Percentiles rank a stretch among this genome's conserved stretches.
These are phyloP conservation scores for Wickerhamomyces sp. DNA, from an alignment of 1,139 yeast species.

Conservation along the genomic window DNA sequence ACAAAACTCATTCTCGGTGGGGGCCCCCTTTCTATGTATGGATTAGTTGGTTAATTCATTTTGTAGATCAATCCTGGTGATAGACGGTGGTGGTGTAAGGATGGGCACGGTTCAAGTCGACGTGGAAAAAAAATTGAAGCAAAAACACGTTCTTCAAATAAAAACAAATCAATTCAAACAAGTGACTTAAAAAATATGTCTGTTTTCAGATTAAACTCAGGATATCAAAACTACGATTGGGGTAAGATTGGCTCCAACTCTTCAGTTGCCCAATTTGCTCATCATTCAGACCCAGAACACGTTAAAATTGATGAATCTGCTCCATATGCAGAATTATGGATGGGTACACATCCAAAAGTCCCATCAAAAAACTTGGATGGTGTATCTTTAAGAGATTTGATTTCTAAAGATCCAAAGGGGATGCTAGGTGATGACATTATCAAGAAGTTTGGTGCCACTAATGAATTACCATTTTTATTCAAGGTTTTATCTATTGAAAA, in stretches of 20 bases:
- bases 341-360: constrained; percentile 96
- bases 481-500: constrained; percentile 89
- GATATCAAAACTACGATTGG: constrained; percentile 76
- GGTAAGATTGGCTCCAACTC: constrained; percentile 82
- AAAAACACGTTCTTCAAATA: constrained; percentile 7
- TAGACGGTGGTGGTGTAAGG: no score
- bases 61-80: no score
- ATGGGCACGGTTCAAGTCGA: no score
- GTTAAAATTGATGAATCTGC: constrained; percentile 59
- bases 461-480: constrained; percentile 85
- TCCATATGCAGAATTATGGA: constrained; percentile 94
- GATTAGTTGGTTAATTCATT: no score
- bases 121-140: no score
- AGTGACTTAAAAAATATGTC: not conserved
- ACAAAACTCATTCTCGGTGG: constrained; percentile 28
- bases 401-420: constrained; percentile 53
- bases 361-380: constrained; percentile 68
- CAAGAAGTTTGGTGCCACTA: constrained; percentile 58
- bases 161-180: constrained; percentile 2
- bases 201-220: constrained; percentile 37
- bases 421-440: constrained; percentile 56
- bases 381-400: constrained; percentile 58
- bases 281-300: constrained; percentile 55
- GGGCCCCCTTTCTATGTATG: no score
- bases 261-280: constrained; percentile 85